Base-by-base conservation (phyloP, 2,329 filamentous ascomycete genomes). In the Chaetomium sp. region DNA sequence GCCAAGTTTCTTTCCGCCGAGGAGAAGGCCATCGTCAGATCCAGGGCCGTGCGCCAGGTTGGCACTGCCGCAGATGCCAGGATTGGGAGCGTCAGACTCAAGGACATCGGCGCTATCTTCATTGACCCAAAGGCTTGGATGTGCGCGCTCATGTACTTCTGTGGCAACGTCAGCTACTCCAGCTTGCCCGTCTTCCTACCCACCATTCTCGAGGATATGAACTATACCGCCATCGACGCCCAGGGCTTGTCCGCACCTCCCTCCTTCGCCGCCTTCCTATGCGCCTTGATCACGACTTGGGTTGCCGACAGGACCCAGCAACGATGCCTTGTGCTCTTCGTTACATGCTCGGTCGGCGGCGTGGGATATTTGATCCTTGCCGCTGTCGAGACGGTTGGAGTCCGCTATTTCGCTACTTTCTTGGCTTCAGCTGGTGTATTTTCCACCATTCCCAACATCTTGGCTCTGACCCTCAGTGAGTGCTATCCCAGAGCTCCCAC, bases 161-260 rank as follows among this genome's bases (percentile, higher is more conserved):
- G 74, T 62, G 79, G 77, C 71, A 83, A 82, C 67, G 82, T 87
- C 57, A 84, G 82, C 46, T 88, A 84, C 68, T 79, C 80, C 5
- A 84, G 80, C 1, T 73, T 87, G 4, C 81, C 84, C 0, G 81
- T 85, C 2, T 87, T 86, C 63, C 73, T 87, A 1, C 84, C 84
- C 0, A 79, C 81, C 1, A 84, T 87, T 60, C 71, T 87, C 11
- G 10, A 70, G 76, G 49, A 74, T 53, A 87, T 90, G 82, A 86
- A 87, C 8, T 89, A 85, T 69, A 79, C 78, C 0, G 72, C 77
- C 11, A 78, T 89, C 58, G 75, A 83, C 56, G 84, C 87, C 0
- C 87, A 91, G 69, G 87, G 86, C 1, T 76, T 91, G 10, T 85
- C 85, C 0, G 85, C 86, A 0, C 86, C 86, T 1, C 85, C 86